Base-by-base conservation (phyloP, 2,329 filamentous ascomycete genomes). In the Pestalotiopsis sp. region DNA sequence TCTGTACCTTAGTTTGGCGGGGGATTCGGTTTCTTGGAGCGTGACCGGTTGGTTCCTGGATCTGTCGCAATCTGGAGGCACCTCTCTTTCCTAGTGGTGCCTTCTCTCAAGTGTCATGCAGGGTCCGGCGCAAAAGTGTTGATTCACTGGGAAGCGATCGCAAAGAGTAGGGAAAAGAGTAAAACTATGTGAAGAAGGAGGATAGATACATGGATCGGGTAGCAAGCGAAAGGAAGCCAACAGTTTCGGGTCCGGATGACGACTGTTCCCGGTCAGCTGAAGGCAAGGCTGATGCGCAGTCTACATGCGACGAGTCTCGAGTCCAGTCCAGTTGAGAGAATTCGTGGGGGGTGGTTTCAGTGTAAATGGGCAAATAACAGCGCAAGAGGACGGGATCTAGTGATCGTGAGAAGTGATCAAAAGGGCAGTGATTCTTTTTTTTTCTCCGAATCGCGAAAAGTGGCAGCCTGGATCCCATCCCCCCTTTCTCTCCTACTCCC, bases 221-320 rank as follows among this genome's bases (percentile, higher is more conserved):
- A 52, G 17, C 20, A n/a, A 52, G 20, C 17, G 17, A 20, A 52
- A 52, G 45, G 14, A 52, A n/a, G 45, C 45, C 14, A 52, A n/a
- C 45, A 20, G 45, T 20, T 17, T 23, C 25, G 20, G 60, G 60
- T 13, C 27, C 60, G 60, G 38, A 63, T 63, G 60, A 63, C 60
- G 27, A 36, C 31, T 36, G 11, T 23, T 27, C 31, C 38, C 20
- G 60, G 49, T 66, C 63, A 66, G 63, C 63, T 66, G 63, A 66
- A n/a, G 11, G 63, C 63, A 49, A 66, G 63, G 63, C 63, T 66
- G 49, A 66, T 52, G 41, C 27, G 20, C 20, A 36, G n/a, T 49
- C 7, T 52, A 52, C 45, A 52, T 52, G 45, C 45, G 45, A 52
- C 45, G 20, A 52, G 45, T 52, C 45, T 52, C 45, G 45, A 52